phyloP scores from a whole-genome alignment of 2,329 filamentous ascomycete species.

The Aureobasidium uvarum region DNA sequence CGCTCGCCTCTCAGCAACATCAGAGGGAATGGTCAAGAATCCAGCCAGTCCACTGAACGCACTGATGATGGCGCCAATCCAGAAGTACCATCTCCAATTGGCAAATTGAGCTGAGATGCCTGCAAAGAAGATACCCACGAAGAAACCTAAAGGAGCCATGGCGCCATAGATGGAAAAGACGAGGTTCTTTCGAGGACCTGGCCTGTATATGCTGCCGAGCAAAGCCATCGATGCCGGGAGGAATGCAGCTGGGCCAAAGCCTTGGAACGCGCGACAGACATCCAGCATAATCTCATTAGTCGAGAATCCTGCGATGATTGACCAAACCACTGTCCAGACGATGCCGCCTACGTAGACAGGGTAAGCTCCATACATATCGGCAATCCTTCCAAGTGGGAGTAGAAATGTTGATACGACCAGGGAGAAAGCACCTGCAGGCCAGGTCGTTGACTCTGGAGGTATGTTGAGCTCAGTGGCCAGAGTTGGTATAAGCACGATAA shows the following conservation, averaged over 20 bases:
- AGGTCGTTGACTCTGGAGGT: constrained; percentile 60
- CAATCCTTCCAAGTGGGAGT: constrained; percentile 46
- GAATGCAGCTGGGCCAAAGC: constrained; percentile 41
- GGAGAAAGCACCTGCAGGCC: constrained; percentile 54
- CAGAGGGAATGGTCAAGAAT: constrained; percentile 52
- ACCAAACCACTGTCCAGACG: constrained; percentile 43
- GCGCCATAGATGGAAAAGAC: constrained; percentile 49
- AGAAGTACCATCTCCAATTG: constrained; percentile 67
- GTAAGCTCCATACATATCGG: constrained; percentile 63
- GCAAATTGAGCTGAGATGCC: constrained; percentile 57
- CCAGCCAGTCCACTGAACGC: constrained; percentile 49
- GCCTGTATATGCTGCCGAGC: constrained; percentile 39
- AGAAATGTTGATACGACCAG: constrained; percentile 51
- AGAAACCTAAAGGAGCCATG: constrained; percentile 57
- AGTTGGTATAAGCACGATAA: constrained; percentile 65
- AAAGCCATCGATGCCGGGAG: constrained; percentile 38
- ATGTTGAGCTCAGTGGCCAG: constrained; percentile 63
- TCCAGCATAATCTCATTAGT: constrained; percentile 40
- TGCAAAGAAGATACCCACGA: constrained; percentile 63
- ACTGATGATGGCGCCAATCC: constrained; percentile 58
- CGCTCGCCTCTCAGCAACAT: constrained; percentile 40
- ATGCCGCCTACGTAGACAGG: constrained; percentile 60
- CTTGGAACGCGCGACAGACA: constrained; percentile 40
- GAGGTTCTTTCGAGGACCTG: constrained; percentile 41
- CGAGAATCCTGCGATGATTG: constrained; percentile 38